Evolutionary conservation across 2,329 filamentous ascomycete species (phyloP).

Genomic region (Aspergillus novoparasiticus): DNA sequence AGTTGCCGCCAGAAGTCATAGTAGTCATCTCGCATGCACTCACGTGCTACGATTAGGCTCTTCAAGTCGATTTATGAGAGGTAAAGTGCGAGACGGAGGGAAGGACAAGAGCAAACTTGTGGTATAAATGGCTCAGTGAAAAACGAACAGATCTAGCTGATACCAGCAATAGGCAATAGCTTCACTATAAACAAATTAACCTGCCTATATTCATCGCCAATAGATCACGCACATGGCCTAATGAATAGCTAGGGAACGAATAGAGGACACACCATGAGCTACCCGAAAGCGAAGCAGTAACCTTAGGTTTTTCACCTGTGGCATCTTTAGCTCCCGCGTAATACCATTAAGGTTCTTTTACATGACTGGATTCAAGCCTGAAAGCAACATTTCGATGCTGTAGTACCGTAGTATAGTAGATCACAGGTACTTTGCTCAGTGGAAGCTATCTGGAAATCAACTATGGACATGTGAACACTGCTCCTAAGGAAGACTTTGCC

Average conservation of each 20-base stretch:
- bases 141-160: not conserved
- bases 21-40: not conserved
- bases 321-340: not conserved
- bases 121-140: not conserved
- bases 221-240: not conserved
- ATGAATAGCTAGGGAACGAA: not conserved
- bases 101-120: not conserved
- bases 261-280: not conserved
- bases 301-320: not conserved
- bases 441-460: not conserved
- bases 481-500: no score
- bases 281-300: not conserved
- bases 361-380: not conserved
- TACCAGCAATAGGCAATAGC: not conserved
- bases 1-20: slow-evolving; percentile 45
- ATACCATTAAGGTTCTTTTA: not conserved
- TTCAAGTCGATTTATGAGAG: not conserved
- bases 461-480: no score
- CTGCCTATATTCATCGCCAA: not conserved
- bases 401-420: not conserved
- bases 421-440: not conserved
- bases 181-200: no score
- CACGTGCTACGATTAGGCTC: not conserved
- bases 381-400: no score
- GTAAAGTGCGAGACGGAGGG: not conserved